Evolutionary conservation across 208 protist genomes (phyloP).

Genomic region (Trypanosoma theileri): DNA sequence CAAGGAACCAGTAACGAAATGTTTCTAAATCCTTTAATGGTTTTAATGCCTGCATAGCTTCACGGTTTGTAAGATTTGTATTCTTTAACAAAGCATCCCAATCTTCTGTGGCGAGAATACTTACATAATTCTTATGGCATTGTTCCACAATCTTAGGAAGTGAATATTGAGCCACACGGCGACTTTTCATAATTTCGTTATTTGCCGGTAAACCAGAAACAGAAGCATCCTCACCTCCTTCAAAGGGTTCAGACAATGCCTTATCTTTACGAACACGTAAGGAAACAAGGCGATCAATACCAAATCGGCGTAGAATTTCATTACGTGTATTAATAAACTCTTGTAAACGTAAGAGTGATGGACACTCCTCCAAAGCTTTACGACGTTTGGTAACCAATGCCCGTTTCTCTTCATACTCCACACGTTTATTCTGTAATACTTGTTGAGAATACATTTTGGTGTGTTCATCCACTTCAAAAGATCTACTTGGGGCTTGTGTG

Average conservation of each 20-base stretch:
- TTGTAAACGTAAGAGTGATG: slow-evolving; percentile 51
- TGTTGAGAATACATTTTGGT: slow-evolving; percentile 89
- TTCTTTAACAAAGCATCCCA: slow-evolving; percentile 61
- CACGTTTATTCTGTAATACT: slow-evolving; percentile 83
- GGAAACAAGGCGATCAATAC: slow-evolving; percentile 82
- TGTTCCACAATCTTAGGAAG: slow-evolving; percentile 80
- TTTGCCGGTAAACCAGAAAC: slow-evolving; percentile 34
- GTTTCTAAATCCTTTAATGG: slow-evolving; percentile 70
- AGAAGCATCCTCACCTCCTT: slow-evolving; percentile 57
- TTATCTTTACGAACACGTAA: slow-evolving; percentile 66
- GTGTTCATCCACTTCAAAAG: slow-evolving; percentile 78
- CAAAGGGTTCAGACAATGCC: slow-evolving; percentile 66
- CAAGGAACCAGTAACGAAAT: slow-evolving; percentile 86
- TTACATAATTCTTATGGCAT: slow-evolving; percentile 75
- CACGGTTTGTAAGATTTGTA: slow-evolving; percentile 35
- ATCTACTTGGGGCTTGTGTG: slow-evolving; percentile 31
- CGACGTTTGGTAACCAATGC: slow-evolving; percentile 50
- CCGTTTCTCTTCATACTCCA: slow-evolving; percentile 84
- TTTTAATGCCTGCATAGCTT: slow-evolving; percentile 48
- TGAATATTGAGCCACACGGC: slow-evolving; percentile 76
- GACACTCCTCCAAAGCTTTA: slow-evolving; percentile 51
- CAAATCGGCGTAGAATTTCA: slow-evolving; percentile 59
- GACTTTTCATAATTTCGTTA: slow-evolving; percentile 56
- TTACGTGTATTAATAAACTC: slow-evolving; percentile 64
- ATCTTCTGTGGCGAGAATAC: slow-evolving; percentile 58